Conservation (phyloP, 1,284 basidiomycete genomes). For the Meripilus lineatus region DNA sequence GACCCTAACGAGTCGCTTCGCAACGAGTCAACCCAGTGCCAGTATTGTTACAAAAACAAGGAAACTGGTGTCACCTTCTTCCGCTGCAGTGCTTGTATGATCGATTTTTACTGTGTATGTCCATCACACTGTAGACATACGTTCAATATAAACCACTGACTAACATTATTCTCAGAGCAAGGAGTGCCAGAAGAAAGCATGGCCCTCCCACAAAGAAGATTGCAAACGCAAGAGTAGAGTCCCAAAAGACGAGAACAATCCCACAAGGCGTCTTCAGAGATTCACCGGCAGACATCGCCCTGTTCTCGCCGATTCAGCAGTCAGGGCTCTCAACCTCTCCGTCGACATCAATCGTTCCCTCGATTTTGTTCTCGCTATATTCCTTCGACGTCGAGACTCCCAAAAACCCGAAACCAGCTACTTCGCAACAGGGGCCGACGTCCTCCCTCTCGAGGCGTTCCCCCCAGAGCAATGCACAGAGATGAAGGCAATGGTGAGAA, state of each 20-base stretch:
- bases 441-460: slow-evolving; percentile 11
- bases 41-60: no score
- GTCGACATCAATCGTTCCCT: slow-evolving; percentile 12
- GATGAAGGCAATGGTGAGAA: slow-evolving; percentile 17
- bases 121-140: no score
- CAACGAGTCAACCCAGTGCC: neutral
- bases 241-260: slow-evolving; percentile 6
- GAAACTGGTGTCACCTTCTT: no score
- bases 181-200: slow-evolving; percentile 6
- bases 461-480: slow-evolving; percentile 13
- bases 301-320: slow-evolving; percentile 13
- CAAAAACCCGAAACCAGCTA: slow-evolving; percentile 21
- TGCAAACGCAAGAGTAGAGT: slow-evolving; percentile 14
- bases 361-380: slow-evolving; percentile 15
- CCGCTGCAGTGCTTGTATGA: no score
- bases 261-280: slow-evolving; percentile 13
- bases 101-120: no score
- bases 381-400: slow-evolving; percentile 15
- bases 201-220: slow-evolving; percentile 1
- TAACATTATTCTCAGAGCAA: no score
- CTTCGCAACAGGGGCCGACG: slow-evolving; percentile 17
- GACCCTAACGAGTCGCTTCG: neutral
- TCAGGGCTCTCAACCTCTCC: slow-evolving; percentile 16
- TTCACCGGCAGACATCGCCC: slow-evolving; percentile 22
- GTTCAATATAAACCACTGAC: no score